Conservation (phyloP, 2,329 filamentous ascomycete genomes). For the Calonectria pseudoturangicola region DNA sequence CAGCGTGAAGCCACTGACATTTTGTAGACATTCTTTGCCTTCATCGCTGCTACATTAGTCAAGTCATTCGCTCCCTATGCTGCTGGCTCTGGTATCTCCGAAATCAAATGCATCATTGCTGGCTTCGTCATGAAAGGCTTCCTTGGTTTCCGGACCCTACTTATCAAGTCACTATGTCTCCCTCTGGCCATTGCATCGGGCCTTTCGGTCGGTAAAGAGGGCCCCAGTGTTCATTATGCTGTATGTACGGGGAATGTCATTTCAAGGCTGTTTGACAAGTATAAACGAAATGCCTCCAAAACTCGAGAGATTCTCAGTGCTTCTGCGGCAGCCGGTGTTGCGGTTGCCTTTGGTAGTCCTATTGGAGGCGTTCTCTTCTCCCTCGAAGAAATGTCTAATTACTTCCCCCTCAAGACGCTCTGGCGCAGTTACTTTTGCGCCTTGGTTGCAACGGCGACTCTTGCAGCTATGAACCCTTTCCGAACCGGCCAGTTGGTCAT, state of each 20-base stretch:
- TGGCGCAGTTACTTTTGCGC: slow-evolving; percentile 99
- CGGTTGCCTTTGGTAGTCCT: slow-evolving; percentile 96
- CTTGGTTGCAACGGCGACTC: slow-evolving; percentile 91
- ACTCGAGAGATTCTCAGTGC: slow-evolving; percentile 96
- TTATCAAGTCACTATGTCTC: slow-evolving; percentile 95
- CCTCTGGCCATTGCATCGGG: slow-evolving; percentile 96
- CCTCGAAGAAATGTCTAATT: slow-evolving; percentile 96
- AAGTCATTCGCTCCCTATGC: slow-evolving; percentile 96
- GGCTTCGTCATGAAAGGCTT: slow-evolving; percentile 99
- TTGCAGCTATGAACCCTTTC: slow-evolving; percentile 98
- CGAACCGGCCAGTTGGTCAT: slow-evolving; percentile 98
- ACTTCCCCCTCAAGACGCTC: slow-evolving; percentile 97
- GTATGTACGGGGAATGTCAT: slow-evolving; percentile 99
- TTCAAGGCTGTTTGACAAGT: slow-evolving; percentile 93
- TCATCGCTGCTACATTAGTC: slow-evolving; percentile 88
- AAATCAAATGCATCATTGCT: slow-evolving; percentile 99
- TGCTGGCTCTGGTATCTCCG: slow-evolving; percentile 95
- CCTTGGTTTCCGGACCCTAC: slow-evolving; percentile 89
- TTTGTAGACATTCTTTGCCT: slow-evolving; percentile 83
- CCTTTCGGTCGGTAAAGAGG: slow-evolving; percentile 96
- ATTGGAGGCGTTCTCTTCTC: slow-evolving; percentile 98
- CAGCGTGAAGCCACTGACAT: slow-evolving; percentile 35
- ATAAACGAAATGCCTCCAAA: slow-evolving; percentile 92
- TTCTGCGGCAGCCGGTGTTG: slow-evolving; percentile 94
- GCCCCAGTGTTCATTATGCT: slow-evolving; percentile 98